Conservation (phyloP, 164 flowering plant genomes). For the Magnolia changhungtana region DNA sequence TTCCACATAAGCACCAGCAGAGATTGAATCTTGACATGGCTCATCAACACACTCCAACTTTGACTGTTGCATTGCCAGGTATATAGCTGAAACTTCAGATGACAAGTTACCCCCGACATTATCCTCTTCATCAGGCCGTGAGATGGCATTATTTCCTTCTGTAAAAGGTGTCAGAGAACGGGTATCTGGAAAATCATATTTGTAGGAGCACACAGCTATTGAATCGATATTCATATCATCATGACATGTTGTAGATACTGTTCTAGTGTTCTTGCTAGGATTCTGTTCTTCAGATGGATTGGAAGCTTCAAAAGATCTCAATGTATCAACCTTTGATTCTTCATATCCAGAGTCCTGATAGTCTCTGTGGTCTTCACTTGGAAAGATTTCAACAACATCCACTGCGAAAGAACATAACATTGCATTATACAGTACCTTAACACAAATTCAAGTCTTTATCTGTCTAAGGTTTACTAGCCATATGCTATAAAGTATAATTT, state of each 20-base stretch:
- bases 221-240: slow-evolving; percentile 28
- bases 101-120: slow-evolving; percentile 40
- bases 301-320: slow-evolving; percentile 13
- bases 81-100: slow-evolving; percentile 79
- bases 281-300: not conserved
- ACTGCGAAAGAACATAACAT: slow-evolving; percentile 14
- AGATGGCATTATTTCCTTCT: slow-evolving; percentile 18
- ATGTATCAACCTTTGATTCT: slow-evolving; percentile 23
- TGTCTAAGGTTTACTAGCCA: not conserved
- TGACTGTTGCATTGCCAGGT: slow-evolving; percentile 79
- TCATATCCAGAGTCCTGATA: slow-evolving; percentile 21
- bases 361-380: slow-evolving; percentile 25
- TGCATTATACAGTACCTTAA: not conserved
- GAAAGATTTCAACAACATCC: slow-evolving; percentile 38
- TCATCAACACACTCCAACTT: slow-evolving; percentile 84
- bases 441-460: not conserved
- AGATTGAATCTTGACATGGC: slow-evolving; percentile 51
- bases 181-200: slow-evolving; percentile 13
- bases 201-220: slow-evolving; percentile 14
- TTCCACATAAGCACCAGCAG: slow-evolving; percentile 49
- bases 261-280: not conserved
- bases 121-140: slow-evolving; percentile 28
- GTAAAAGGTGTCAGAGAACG: slow-evolving; percentile 16
- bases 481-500: not conserved
- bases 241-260: slow-evolving; percentile 11